phyloP scores from a whole-genome alignment of 2,329 filamentous ascomycete genomes.

The Aureobasidium sp. region DNA sequence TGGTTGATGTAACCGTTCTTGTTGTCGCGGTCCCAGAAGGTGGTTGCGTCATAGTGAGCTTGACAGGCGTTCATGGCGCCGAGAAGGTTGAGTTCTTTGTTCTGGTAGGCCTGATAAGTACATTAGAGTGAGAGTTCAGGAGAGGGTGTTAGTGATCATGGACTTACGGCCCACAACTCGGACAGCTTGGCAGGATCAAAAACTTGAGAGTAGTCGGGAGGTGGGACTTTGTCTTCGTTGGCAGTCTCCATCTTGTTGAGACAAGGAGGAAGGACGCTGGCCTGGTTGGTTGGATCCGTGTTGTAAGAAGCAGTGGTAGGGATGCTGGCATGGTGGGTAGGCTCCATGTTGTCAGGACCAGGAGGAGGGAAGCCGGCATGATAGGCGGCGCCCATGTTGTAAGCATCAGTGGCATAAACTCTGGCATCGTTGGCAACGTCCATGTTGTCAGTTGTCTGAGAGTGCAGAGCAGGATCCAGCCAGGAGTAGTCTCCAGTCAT shows the following conservation, averaged over 20 bases:
- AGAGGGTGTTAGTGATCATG: rapidly evolving
- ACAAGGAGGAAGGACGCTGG: not conserved
- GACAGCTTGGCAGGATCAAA: not conserved
- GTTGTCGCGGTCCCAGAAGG: not conserved
- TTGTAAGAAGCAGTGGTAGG: not conserved
- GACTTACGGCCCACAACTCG: not conserved
- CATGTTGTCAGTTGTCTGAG: too few species aligned
- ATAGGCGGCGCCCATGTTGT: too few species aligned
- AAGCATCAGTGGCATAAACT: too few species aligned
- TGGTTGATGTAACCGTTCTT: not conserved
- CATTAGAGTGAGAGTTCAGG: not conserved
- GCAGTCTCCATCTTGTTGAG: not conserved
- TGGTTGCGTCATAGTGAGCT: not conserved
- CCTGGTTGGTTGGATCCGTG: not conserved
- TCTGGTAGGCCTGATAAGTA: not conserved
- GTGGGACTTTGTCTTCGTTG: not conserved
- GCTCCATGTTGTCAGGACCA: too few species aligned
- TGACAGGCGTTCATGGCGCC: not conserved
- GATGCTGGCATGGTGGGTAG: too few species aligned
- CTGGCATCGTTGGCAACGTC: too few species aligned
- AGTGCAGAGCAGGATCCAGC: too few species aligned
- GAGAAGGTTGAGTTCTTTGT: not conserved
- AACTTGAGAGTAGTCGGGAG: too few species aligned
- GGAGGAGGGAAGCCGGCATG: too few species aligned
- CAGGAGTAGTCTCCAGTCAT: too few species aligned